Percentiles rank a stretch among this genome's conserved stretches.
These are phyloP conservation scores for Alternaria infectoria DNA, from an alignment of 2,329 filamentous ascomycete genomes.

Conservation along the genomic window DNA sequence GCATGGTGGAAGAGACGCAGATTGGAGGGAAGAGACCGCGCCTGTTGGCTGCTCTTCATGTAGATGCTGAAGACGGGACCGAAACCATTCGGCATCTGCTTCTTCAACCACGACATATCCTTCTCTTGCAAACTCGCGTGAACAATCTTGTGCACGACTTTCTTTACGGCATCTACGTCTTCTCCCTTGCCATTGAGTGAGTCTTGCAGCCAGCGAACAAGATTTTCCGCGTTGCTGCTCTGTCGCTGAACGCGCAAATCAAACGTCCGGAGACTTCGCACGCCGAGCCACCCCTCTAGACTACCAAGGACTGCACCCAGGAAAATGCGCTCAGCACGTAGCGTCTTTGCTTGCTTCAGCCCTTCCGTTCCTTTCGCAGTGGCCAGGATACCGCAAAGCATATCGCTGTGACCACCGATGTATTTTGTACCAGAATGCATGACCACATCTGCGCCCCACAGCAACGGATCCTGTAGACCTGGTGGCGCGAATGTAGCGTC, in stretches of 20 bases:
- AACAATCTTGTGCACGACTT: slow-evolving; percentile 66
- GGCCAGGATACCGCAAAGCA: slow-evolving; percentile 85
- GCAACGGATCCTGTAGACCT: slow-evolving; percentile 84
- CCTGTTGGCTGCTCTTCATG: slow-evolving; percentile 65
- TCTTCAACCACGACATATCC: slow-evolving; percentile 70
- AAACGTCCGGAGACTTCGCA: slow-evolving; percentile 83
- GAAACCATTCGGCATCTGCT: slow-evolving; percentile 91
- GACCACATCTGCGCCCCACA: slow-evolving; percentile 79
- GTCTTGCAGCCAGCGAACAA: slow-evolving; percentile 75
- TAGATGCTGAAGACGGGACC: slow-evolving; percentile 85
- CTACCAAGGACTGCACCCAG: slow-evolving; percentile 87
- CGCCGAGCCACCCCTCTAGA: slow-evolving; percentile 89
- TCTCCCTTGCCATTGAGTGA: slow-evolving; percentile 52
- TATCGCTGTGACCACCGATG: slow-evolving; percentile 91
- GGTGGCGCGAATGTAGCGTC: slow-evolving; percentile 95
- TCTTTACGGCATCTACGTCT: slow-evolving; percentile 55
- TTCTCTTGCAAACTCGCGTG: slow-evolving; percentile 82
- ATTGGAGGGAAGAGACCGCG: slow-evolving; percentile 76
- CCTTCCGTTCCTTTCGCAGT: slow-evolving; percentile 55
- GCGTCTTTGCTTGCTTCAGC: slow-evolving; percentile 47
- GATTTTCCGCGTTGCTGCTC: slow-evolving; percentile 69
- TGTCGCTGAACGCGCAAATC: slow-evolving; percentile 82
- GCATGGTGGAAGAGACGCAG: slow-evolving; percentile 89
- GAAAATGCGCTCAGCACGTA: slow-evolving; percentile 74
- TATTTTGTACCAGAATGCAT: slow-evolving; percentile 98